phyloP scores from a whole-genome alignment of 2,329 filamentous ascomycete species.

The Aspergillus ochraceus region DNA sequence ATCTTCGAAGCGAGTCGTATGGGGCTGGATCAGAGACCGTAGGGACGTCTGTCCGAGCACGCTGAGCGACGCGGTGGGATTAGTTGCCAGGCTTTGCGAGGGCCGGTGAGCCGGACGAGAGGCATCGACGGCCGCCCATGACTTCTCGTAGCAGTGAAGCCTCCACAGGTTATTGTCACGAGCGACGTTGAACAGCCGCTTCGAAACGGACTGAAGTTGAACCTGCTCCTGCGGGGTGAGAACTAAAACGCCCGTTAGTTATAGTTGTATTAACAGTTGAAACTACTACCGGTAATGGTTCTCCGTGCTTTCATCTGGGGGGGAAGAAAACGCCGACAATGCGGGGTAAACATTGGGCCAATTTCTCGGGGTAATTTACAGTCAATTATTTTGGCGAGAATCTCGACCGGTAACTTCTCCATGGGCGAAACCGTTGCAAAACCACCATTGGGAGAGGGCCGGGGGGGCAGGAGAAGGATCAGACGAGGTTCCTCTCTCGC shows the following conservation, averaged over 20 bases:
- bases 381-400: conserved; percentile 62
- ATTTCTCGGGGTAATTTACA: conserved; percentile 47
- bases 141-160: conserved; percentile 69
- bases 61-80: conserved; percentile 32
- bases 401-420: conserved; percentile 63
- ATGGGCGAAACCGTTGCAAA: conserved; percentile 33
- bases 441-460: conserved; percentile 28
- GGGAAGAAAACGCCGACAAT: background rate
- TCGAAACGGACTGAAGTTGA: conserved; percentile 68
- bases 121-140: conserved; percentile 60
- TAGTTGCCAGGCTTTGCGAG: conserved; percentile 52
- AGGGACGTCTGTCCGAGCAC: conserved; percentile 33
- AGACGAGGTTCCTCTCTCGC: background rate
- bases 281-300: too few relatives aligned
- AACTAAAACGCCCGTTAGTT: conserved; percentile 44
- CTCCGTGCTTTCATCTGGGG: conserved; percentile 5
- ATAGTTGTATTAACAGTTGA: conserved; percentile 4
- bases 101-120: conserved; percentile 20
- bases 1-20: conserved; percentile 5
- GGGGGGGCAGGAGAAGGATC: conserved; percentile 2
- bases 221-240: conserved; percentile 66
- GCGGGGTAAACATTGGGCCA: background rate
- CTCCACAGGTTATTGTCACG: conserved; percentile 80
- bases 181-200: conserved; percentile 63
- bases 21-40: conserved; percentile 36